Base-by-base conservation (phyloP, 2,329 filamentous ascomycete genomes). In the Emmonsiellopsis sp. region DNA sequence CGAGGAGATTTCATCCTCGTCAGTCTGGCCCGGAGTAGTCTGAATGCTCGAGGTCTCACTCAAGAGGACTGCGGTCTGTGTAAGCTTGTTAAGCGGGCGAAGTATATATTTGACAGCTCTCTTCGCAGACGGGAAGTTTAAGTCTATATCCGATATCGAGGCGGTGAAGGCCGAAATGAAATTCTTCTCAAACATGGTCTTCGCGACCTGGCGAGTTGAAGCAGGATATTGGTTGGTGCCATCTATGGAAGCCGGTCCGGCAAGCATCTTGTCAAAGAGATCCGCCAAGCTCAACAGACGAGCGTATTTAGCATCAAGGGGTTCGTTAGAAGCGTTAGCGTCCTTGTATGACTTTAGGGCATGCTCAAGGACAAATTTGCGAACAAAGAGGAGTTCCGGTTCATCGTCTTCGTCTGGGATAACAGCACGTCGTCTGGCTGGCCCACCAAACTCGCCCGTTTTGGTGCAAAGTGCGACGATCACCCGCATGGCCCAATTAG, bases 111-210 rank as follows among this genome's bases (percentile, higher is more conserved):
- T 98, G 63, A 98, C 89, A 11, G 91, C 91, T 46, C 91, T 84
- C 74, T 95, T 95, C 13, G 94, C 88, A 31, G 88, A 86, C 0
- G 92, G 91, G 69, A 94, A 96, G 61, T 94, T 95, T 56, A 98
- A 81, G 66, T 96, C 93, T 55, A 98, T 86, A 63, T 98, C 94
- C 14, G 93, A 89, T 61, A 98, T 91, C 1, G 94, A 95, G 10
- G 85, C 82, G 2, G 93, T 97, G 55, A 98, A 74, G 47, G 92
- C 87, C 27, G 87, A 82, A 56, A 97, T 85, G 67, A 93, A 95
- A 53, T 94, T 90, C 74, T 97, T 98, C 72, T 98, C 93, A 63
- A 95, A 97, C 93, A 98, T 98, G 56, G 96, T 83, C 60, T 90
- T 88, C 36, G 88, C 86, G 60, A 98, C 80, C 64, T 95, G 90